phyloP scores from a whole-genome alignment of 257 asterid species.

The Capsicum rhomboideum region DNA sequence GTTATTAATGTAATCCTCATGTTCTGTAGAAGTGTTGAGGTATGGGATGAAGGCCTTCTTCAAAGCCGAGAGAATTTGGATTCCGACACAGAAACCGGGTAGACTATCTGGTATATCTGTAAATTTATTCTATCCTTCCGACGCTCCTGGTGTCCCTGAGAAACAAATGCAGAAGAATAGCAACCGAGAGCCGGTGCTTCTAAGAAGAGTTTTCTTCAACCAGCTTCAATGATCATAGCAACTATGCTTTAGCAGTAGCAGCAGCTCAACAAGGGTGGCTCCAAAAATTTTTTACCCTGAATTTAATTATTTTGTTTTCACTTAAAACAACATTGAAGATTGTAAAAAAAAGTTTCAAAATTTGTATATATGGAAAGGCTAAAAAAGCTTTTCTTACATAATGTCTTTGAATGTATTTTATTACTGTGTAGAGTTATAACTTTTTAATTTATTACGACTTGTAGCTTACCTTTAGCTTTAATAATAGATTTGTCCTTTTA shows the following conservation, averaged over 20 bases:
- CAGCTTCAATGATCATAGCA: neutral
- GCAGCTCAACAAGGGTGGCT: neutral
- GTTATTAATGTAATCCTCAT: neutral
- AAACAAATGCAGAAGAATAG: neutral
- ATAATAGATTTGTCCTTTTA: too few species aligned
- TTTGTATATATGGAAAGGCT: too few species aligned
- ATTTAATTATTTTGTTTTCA: too few species aligned
- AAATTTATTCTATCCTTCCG: neutral
- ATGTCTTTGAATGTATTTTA: too few species aligned
- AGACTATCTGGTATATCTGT: neutral
- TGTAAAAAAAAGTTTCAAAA: too few species aligned
- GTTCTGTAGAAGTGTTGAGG: constrained; percentile 43
- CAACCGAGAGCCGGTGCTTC: neutral
- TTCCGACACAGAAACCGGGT: constrained; percentile 9
- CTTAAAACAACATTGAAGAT: too few species aligned
- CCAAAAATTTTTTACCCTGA: too few species aligned
- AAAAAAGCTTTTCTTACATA: too few species aligned
- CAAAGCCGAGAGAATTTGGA: constrained; percentile 52
- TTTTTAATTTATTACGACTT: too few species aligned
- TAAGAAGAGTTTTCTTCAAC: neutral
- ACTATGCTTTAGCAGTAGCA: neutral
- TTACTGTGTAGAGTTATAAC: too few species aligned
- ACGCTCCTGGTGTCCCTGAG: fast-evolving
- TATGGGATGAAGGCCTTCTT: constrained; percentile 87
- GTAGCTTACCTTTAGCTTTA: too few species aligned